Base-by-base conservation (phyloP, 345 rosid species). In the Brassica rapa region DNA sequence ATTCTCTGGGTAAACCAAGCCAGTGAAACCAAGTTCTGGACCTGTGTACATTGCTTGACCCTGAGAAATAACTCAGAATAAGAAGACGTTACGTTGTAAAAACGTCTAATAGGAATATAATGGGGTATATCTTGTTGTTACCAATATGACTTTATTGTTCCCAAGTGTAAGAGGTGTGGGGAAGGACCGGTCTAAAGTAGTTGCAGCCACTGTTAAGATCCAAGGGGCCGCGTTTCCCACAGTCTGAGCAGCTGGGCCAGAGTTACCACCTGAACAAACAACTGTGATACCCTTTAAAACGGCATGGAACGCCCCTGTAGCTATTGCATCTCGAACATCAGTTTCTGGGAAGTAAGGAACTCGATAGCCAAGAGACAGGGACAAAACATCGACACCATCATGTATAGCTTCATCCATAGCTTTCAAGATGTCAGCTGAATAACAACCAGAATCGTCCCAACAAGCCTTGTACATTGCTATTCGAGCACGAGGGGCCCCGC, bases 241-340 rank as follows among this genome's bases (percentile, higher is more conserved):
- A 51, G 56, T 51, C 56, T 51, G 56, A 51, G 56, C 56, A n/a
- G 56, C 56, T 51, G 56, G 56, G 56, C 56, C 56, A 51, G 56
- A 51, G 56, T 51, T 51, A 51, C 56, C 56, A 51, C 56, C 56
- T 51, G 56, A 51, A 51, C 56, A 51, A 51, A 51, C 56, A 51
- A 51, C 56, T 51, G 56, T 51, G 56, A 51, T 51, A 51, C 56
- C 56, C 56, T 51, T 51, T 51, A 51, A 51, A 51, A 51, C n/a
- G 56, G 56, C 56, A 51, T 51, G 56, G 56, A 51, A 51, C 2
- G 56, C 56, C 21, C 56, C 8, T 51, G 56, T 51, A 51, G 56
- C 56, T n/a, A 51, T 51, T 21, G 8, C 3, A 51, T n/a, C 56
- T 1, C 56, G 56, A n/a, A 51, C 56, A 51, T 51, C 56, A 51